Conservation (phyloP, 2,329 filamentous ascomycete species). For the Mycocentrospora acerina region DNA sequence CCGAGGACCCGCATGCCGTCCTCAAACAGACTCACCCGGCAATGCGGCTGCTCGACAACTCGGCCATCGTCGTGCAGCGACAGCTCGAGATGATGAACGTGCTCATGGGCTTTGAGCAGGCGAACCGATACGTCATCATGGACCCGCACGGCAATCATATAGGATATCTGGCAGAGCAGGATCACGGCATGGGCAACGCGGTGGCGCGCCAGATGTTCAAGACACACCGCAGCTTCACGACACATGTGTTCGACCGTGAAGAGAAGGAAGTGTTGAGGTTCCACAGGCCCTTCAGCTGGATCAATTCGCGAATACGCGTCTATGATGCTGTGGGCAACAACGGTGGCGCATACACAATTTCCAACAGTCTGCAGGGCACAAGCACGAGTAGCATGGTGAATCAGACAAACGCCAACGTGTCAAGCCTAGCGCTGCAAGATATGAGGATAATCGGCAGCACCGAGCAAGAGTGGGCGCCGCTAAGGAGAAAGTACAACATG, state of each 20-base stretch:
- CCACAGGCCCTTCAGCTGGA: conserved; percentile 64
- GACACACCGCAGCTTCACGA: conserved; percentile 65
- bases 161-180: conserved; percentile 65
- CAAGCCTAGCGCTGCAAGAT: conserved; percentile 53
- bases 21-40: conserved; percentile 62
- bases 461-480: conserved; percentile 64
- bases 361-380: conserved; percentile 49
- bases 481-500: conserved; percentile 65
- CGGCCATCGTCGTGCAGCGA: conserved; percentile 62
- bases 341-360: conserved; percentile 37
- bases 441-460: conserved; percentile 66
- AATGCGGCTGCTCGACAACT: conserved; percentile 59
- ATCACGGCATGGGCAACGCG: conserved; percentile 58
- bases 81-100: conserved; percentile 68
- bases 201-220: conserved; percentile 61
- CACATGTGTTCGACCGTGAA: conserved; percentile 64
- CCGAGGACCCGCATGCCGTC: conserved; percentile 61
- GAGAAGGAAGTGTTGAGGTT: conserved; percentile 63
- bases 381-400: conserved; percentile 46
- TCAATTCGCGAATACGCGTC: conserved; percentile 56
- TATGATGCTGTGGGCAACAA: conserved; percentile 33
- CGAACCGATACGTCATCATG: conserved; percentile 66
- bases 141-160: conserved; percentile 64
- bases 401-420: conserved; percentile 54
- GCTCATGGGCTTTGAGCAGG: conserved; percentile 66